Percentiles rank a stretch among this genome's conserved stretches.
phyloP scores from a whole-genome alignment of 1,284 basidiomycete species.

The Boletus smithii region DNA sequence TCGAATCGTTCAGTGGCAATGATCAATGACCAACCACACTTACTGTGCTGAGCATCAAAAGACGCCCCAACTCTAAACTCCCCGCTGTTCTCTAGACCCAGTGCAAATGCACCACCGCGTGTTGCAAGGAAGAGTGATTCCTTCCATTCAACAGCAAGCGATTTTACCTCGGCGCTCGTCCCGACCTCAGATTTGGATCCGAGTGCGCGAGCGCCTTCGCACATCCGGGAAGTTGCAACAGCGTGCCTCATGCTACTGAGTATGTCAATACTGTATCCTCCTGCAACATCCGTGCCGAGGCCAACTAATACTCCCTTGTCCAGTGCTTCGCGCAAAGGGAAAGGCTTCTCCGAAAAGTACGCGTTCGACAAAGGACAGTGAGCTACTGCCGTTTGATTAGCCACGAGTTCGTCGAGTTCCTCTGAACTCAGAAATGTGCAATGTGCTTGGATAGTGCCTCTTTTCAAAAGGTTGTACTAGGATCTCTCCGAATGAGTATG shows the following conservation, averaged over 20 bases:
- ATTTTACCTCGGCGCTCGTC: constrained; percentile 9
- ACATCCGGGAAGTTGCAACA: constrained; percentile 66
- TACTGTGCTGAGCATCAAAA: constrained; percentile 81
- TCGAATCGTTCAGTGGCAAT: not conserved
- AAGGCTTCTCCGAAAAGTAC: constrained; percentile 76
- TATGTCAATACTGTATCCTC: constrained; percentile 76
- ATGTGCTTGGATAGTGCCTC: constrained; percentile 74
- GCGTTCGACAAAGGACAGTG: constrained; percentile 85
- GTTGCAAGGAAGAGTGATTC: constrained; percentile 79
- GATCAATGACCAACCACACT: constrained; percentile 30
- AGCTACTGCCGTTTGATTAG: constrained; percentile 60
- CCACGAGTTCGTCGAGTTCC: constrained; percentile 51
- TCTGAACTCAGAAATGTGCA: constrained; percentile 68
- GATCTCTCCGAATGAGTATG: constrained; percentile 8
- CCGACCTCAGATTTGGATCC: constrained; percentile 13
- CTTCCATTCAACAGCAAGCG: constrained; percentile 68
- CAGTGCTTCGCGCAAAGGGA: constrained; percentile 73
- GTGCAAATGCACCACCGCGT: constrained; percentile 65
- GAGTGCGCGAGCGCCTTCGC: constrained; percentile 53
- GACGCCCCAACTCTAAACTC: constrained; percentile 63
- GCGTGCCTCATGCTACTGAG: constrained; percentile 77
- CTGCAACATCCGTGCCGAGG: constrained; percentile 81
- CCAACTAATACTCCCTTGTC: constrained; percentile 63
- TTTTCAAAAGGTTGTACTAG: constrained; percentile 58
- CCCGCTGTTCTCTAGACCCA: constrained; percentile 54